Evolutionary conservation across 345 rosid species (phyloP).

Genomic region (Gossypium herbaceum): DNA sequence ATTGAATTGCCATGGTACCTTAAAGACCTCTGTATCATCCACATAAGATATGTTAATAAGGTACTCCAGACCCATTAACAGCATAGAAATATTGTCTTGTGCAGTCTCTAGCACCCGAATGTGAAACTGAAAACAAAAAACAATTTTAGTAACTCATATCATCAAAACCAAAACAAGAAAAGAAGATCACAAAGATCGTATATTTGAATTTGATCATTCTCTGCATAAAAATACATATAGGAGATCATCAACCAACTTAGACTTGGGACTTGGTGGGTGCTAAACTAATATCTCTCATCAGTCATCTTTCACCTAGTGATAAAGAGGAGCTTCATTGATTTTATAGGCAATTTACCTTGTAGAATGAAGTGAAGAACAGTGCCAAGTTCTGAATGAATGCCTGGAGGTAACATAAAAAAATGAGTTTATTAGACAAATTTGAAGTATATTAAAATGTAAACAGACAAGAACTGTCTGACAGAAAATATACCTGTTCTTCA

Average conservation of each 20-base stretch:
- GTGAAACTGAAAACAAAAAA: slow-evolving; percentile 51
- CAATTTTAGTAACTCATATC: slow-evolving; percentile 8
- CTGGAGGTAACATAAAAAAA: slow-evolving; percentile 37
- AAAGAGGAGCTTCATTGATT: not conserved
- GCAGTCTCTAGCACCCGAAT: slow-evolving; percentile 74
- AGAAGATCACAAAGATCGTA: not conserved
- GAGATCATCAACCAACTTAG: not conserved
- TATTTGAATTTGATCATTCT: not conserved
- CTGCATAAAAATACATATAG: not conserved
- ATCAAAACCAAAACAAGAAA: not conserved
- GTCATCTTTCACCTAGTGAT: not conserved
- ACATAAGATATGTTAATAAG: slow-evolving; percentile 84
- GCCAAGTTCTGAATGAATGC: slow-evolving; percentile 99
- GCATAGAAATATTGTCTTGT: slow-evolving; percentile 57
- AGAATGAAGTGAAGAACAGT: slow-evolving; percentile 91
- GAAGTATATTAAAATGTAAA: not conserved
- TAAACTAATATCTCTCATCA: not conserved
- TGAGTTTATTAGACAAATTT: not conserved
- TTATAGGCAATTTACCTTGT: slow-evolving; percentile 48
- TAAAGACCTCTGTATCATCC: slow-evolving; percentile 98
- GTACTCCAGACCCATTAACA: slow-evolving; percentile 86
- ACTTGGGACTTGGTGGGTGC: not conserved
- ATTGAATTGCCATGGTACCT: slow-evolving; percentile 42
- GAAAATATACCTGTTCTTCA: slow-evolving; percentile 75
- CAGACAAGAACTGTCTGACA: slow-evolving; percentile 10